A percentile compares a stretch with the other conserved stretches of the same genome.
phyloP scores from a whole-genome alignment of 345 rosid genomes.

The Gossypium thurberi region DNA sequence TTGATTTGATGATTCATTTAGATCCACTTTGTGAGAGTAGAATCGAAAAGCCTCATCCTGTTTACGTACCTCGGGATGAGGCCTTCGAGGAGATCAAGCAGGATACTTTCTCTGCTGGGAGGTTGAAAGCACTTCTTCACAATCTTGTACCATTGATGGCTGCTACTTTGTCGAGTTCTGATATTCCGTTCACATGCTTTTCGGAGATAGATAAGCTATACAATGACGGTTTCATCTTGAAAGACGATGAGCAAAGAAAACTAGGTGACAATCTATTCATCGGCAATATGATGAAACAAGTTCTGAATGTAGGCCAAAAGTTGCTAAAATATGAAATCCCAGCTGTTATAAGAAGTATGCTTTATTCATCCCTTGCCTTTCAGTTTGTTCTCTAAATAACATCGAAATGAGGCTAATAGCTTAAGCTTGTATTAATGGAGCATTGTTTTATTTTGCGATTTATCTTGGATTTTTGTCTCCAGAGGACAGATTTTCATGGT shows the following conservation, averaged over 20 bases:
- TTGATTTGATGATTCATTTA: slow-evolving; percentile 13
- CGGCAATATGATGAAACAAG: slow-evolving; percentile 36
- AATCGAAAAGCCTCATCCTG: slow-evolving; percentile 73
- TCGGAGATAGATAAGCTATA: slow-evolving; percentile 84
- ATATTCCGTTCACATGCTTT: slow-evolving; percentile 77
- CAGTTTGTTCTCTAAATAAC: not conserved
- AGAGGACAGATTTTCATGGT: slow-evolving; percentile 95
- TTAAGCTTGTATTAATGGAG: slow-evolving; percentile 1
- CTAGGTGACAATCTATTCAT: slow-evolving; percentile 17
- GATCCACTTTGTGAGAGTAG: slow-evolving; percentile 69
- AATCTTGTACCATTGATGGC: slow-evolving; percentile 84
- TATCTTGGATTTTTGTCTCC: slow-evolving; percentile 9
- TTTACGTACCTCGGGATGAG: slow-evolving; percentile 90
- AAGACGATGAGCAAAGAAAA: slow-evolving; percentile 35
- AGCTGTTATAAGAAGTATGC: slow-evolving; percentile 57
- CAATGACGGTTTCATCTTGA: slow-evolving; percentile 49
- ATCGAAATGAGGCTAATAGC: not conserved
- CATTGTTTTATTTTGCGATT: slow-evolving; percentile 8
- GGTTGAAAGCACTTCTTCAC: slow-evolving; percentile 81
- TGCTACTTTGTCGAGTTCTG: slow-evolving; percentile 68
- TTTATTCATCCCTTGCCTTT: not conserved
- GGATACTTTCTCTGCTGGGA: slow-evolving; percentile 72
- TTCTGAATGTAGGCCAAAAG: slow-evolving; percentile 46
- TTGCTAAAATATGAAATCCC: slow-evolving; percentile 74
- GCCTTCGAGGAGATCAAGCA: slow-evolving; percentile 91